Evolutionary conservation across 805 yeast species (phyloP), one percentile per base, ranked within the genome.

Genomic region (Starmerella kuoi): DNA sequence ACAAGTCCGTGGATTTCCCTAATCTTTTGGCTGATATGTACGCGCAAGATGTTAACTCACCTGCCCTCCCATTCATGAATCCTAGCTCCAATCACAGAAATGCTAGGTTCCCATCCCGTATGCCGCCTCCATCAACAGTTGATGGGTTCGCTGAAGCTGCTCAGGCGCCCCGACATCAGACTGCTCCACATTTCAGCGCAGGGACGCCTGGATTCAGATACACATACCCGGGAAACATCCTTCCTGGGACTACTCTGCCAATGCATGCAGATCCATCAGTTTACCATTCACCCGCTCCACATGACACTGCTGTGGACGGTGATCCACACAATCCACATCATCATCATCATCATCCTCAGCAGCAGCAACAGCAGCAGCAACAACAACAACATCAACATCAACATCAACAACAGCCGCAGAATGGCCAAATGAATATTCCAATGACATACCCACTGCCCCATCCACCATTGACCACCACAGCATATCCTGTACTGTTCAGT

Each of bases 1-100:
- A 14, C 12, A 25, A 25, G 14, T 25, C 28, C 15, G 27, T 28
- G 34, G 36, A 18, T 8, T 17, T 18, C 25, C 27, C 28, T 7
- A 41, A 37, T 32, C 3, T 32, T 19, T 22, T 41, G 27, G 31
- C 35, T 23, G 45, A 41, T 14, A 41, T 37, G 19, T 41, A 41
- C 31, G 22, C 37, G 1, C 41, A 37, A 26, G n/a, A 37, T 3
- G 25, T 36, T 19, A 25, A 9, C n/a, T 19, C 11, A 12, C 37
- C 37, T 7, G 12, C 9, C 9, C 26, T 33, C 23, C 7, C 22
- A 7, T 6, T 18, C 9, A 9, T 7, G 7, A 20, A n/a, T 18
- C 11, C 22, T 11, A 18, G n/a, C 37, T 7, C 26, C 9, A 15
- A 7, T 8, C 35, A 5, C 15, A 32, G 20, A 12, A n/a, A n/a